These are phyloP conservation scores for Aspergillus pseudoterreus DNA, from an alignment of 2,329 filamentous ascomycete species.

Conservation along the genomic window DNA sequence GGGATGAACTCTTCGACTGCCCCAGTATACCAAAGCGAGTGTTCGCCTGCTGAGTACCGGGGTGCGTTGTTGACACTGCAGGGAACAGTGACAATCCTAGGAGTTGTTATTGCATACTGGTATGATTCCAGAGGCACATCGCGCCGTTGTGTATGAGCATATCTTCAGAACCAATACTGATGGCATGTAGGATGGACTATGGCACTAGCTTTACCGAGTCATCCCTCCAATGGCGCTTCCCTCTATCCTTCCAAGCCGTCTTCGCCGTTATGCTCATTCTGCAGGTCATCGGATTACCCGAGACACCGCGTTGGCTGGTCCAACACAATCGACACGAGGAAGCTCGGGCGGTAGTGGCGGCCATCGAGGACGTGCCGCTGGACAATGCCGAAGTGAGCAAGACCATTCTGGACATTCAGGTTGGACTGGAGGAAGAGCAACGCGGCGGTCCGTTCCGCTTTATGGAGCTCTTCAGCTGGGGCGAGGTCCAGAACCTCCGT, in stretches of 20 bases:
- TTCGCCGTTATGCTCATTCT: constrained; percentile 25
- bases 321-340: constrained; percentile 23
- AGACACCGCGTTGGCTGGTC: constrained; percentile 30
- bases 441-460: constrained; percentile 32
- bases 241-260: constrained; percentile 27
- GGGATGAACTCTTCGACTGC: constrained; percentile 24
- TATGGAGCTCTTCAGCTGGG: constrained; percentile 34
- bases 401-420: constrained; percentile 19
- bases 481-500: constrained; percentile 30
- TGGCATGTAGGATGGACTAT: constrained; percentile 33
- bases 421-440: constrained; percentile 18
- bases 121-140: constrained; percentile 7
- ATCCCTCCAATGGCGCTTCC: constrained; percentile 29
- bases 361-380: constrained; percentile 12
- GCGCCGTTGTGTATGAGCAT: neutral
- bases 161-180: neutral
- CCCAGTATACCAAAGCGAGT: constrained; percentile 30
- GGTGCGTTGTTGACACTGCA: constrained; percentile 24
- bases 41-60: constrained; percentile 21
- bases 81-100: constrained; percentile 24
- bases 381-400: constrained; percentile 11
- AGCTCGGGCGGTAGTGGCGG: constrained; percentile 21
- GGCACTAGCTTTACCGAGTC: constrained; percentile 39
- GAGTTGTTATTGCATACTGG: constrained; percentile 21
- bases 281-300: constrained; percentile 24